A percentile compares a stretch with the other conserved stretches of the same genome.
These are phyloP conservation scores for Candida anutae DNA, from an alignment of 1,139 yeast species.

Conservation along the genomic window DNA sequence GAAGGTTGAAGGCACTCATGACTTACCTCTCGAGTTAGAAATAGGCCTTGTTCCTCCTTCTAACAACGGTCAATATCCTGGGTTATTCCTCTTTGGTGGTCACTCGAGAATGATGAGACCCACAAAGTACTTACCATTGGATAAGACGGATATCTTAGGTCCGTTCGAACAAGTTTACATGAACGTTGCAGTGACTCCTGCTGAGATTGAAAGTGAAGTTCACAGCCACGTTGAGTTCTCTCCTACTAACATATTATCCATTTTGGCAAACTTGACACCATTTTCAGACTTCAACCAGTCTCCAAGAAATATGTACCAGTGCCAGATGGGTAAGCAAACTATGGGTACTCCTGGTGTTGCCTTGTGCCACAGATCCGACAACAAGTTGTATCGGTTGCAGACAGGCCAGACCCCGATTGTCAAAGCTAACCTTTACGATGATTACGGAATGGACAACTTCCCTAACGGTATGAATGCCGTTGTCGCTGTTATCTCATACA, in stretches of 20 bases:
- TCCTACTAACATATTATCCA: slow-evolving; percentile 90
- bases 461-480: slow-evolving; percentile 99
- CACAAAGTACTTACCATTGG: slow-evolving; percentile 80
- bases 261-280: slow-evolving; percentile 93
- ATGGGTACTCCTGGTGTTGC: slow-evolving; percentile 99
- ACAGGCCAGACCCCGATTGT: slow-evolving; percentile 97
- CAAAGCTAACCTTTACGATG: slow-evolving; percentile 87
- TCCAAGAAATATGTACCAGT: slow-evolving; percentile 99
- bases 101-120: slow-evolving; percentile 96
- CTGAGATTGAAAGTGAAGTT: slow-evolving; percentile 71
- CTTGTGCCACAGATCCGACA: slow-evolving; percentile 84
- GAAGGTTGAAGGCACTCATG: slow-evolving; percentile 79
- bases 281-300: slow-evolving; percentile 98
- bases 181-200: slow-evolving; percentile 92
- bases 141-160: slow-evolving; percentile 80
- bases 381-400: slow-evolving; percentile 86
- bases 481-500: slow-evolving; percentile 96
- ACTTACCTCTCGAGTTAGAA: slow-evolving; percentile 79
- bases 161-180: slow-evolving; percentile 97
- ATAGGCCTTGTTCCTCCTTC: slow-evolving; percentile 96
- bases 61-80: slow-evolving; percentile 94
- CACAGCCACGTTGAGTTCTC: slow-evolving; percentile 93
- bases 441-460: slow-evolving; percentile 95
- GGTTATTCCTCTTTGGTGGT: slow-evolving; percentile 84
- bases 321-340: slow-evolving; percentile 99